Percentiles rank a stretch among this genome's conserved stretches.
Evolutionary conservation across 345 rosid species (phyloP).

Genomic region (Pugionium cornutum): DNA sequence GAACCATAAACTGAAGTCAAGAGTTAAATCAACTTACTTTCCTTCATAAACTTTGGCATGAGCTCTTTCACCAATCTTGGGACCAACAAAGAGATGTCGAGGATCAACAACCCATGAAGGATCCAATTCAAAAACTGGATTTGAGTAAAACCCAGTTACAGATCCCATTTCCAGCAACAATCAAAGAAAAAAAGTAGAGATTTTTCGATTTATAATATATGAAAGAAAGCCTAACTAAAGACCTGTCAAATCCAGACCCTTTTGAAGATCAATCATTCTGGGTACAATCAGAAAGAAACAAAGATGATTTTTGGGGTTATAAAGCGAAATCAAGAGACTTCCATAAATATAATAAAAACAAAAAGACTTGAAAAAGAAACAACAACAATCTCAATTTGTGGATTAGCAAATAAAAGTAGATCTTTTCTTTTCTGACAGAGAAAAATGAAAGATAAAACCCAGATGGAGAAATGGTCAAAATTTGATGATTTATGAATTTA

Average conservation of each 20-base stretch:
- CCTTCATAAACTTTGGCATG: slow-evolving; percentile 99
- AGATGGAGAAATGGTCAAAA: no score
- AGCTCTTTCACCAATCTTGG: slow-evolving; percentile 97
- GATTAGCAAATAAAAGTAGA: no score
- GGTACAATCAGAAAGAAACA: slow-evolving; percentile 13
- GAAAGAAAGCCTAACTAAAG: background rate
- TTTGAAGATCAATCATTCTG: slow-evolving; percentile 34
- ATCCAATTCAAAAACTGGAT: slow-evolving; percentile 63
- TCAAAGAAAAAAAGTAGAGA: slow-evolving; percentile 20
- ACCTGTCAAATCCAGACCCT: slow-evolving; percentile 27
- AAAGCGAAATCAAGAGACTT: slow-evolving; percentile 39
- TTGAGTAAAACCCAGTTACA: slow-evolving; percentile 54
- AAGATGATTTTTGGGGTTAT: slow-evolving; percentile 14
- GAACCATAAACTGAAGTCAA: slow-evolving; percentile 5
- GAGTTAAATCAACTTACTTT: slow-evolving; percentile 65
- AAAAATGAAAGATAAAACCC: no score
- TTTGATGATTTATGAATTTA: no score
- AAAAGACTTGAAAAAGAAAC: background rate
- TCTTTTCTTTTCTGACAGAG: no score
- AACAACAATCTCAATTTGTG: no score
- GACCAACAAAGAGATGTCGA: slow-evolving; percentile 87
- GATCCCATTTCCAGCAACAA: slow-evolving; percentile 66
- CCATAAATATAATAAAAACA: slow-evolving; percentile 25
- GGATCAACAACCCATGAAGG: slow-evolving; percentile 87
- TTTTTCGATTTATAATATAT: no score